A percentile compares a stretch with the other conserved stretches of the same genome.
These are phyloP conservation scores for Trichoderma atrobrunneum DNA, from an alignment of 2,329 filamentous ascomycete species.

Conservation along the genomic window DNA sequence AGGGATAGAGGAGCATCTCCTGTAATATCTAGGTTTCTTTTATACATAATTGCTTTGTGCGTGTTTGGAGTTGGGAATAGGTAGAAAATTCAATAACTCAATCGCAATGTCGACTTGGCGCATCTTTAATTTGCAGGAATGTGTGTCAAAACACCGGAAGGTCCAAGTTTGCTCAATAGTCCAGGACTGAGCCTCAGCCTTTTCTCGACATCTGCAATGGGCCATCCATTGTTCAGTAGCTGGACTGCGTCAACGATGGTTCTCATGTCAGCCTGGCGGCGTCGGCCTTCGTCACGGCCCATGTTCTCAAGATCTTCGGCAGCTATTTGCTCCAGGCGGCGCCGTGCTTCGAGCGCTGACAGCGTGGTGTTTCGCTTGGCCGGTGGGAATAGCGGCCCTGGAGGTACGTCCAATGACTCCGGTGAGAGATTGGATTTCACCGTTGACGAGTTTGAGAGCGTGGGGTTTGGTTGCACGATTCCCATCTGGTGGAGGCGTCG, in stretches of 20 bases:
- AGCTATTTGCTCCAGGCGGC: slow-evolving; percentile 42
- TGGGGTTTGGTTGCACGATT: slow-evolving; percentile 53
- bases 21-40: not conserved
- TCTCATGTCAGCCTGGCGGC: slow-evolving; percentile 48
- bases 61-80: slow-evolving; percentile 11
- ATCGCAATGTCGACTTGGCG: not conserved
- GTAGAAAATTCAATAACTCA: not conserved
- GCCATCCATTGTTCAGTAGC: slow-evolving; percentile 41
- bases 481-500: slow-evolving; percentile 54
- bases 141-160: slow-evolving; percentile 39
- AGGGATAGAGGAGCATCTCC: not conserved
- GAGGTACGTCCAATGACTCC: slow-evolving; percentile 23
- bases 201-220: slow-evolving; percentile 44
- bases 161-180: slow-evolving; percentile 45
- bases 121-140: slow-evolving; percentile 29
- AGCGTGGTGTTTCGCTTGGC: slow-evolving; percentile 45
- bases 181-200: slow-evolving; percentile 45
- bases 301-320: slow-evolving; percentile 44
- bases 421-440: slow-evolving; percentile 28
- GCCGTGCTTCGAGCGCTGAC: slow-evolving; percentile 48
- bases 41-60: not conserved
- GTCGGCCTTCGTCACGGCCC: slow-evolving; percentile 31
- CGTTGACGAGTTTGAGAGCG: slow-evolving; percentile 51
- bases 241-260: slow-evolving; percentile 47
- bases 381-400: slow-evolving; percentile 31